phyloP scores from a whole-genome alignment of 2,329 filamentous ascomycete genomes.

The Ambrosiella beaveri region DNA sequence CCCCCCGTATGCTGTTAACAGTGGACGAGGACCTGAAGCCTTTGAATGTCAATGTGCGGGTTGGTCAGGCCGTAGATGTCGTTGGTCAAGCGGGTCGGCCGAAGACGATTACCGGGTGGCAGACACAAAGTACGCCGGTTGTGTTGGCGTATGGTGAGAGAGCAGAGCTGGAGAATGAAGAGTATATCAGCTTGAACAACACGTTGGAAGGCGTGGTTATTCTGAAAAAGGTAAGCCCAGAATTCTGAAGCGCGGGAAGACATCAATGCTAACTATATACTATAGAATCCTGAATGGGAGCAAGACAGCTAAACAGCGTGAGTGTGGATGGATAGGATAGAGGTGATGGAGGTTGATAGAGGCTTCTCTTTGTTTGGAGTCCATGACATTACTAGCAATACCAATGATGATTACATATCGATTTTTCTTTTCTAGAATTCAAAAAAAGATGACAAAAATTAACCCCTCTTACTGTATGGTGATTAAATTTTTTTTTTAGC shows the following conservation, averaged over 20 bases:
- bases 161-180: constrained; percentile 91
- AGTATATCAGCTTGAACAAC: constrained; percentile 84
- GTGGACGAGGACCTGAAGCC: constrained; percentile 90
- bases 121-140: constrained; percentile 98
- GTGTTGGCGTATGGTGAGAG: constrained; percentile 86
- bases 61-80: constrained; percentile 95
- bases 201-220: constrained; percentile 91
- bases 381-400: constrained; percentile 11
- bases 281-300: constrained; percentile 11
- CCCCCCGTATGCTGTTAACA: constrained; percentile 89
- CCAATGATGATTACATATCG: constrained; percentile 3
- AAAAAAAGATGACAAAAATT: neutral
- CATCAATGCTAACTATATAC: neutral
- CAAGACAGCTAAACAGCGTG: constrained; percentile 9
- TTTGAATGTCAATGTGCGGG: constrained; percentile 84
- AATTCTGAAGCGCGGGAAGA: neutral
- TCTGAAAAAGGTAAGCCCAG: constrained; percentile 65
- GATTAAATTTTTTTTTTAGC: neutral
- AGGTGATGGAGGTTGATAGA: constrained; percentile 4
- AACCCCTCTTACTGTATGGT: neutral
- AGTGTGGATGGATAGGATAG: neutral
- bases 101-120: constrained; percentile 99
- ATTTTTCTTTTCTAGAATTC: neutral
- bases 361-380: neutral
- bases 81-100: constrained; percentile 92